phyloP scores from a whole-genome alignment of 1,139 yeast genomes.

The Pichia cactophila region DNA sequence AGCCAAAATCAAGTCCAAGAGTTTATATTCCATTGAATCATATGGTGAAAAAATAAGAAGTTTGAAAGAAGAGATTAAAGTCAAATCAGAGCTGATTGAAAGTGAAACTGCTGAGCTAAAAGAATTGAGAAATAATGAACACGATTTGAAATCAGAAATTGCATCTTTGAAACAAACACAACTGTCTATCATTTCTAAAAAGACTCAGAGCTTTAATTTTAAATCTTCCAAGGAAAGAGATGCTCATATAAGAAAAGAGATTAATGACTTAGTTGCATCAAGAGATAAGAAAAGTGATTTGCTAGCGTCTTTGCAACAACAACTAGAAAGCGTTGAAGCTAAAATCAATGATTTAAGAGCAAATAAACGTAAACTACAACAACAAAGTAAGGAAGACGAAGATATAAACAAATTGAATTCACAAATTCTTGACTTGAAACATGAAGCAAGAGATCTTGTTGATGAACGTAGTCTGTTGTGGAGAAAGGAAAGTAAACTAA shows the following conservation, averaged over 20 bases:
- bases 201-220: slow-evolving; percentile 63
- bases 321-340: background rate
- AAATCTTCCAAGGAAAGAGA: slow-evolving; percentile 53
- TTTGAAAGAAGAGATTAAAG: slow-evolving; percentile 17
- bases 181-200: slow-evolving; percentile 63
- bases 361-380: slow-evolving; percentile 1
- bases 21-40: slow-evolving; percentile 2
- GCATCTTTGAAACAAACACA: slow-evolving; percentile 45
- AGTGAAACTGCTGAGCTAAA: slow-evolving; percentile 37
- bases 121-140: slow-evolving; percentile 39
- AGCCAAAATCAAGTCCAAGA: slow-evolving; percentile 17
- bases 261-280: slow-evolving; percentile 32
- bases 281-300: slow-evolving; percentile 20
- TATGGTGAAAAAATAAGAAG: slow-evolving; percentile 1
- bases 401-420: slow-evolving; percentile 10
- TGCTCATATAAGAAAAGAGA: slow-evolving; percentile 52
- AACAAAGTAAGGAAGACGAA: slow-evolving; percentile 12
- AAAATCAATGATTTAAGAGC: background rate
- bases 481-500: slow-evolving; percentile 69
- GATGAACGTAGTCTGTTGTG: slow-evolving; percentile 69
- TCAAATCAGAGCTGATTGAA: slow-evolving; percentile 31
- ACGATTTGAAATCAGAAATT: slow-evolving; percentile 33
- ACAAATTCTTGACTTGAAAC: slow-evolving; percentile 32
- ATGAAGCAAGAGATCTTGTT: slow-evolving; percentile 37
- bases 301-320: slow-evolving; percentile 4